phyloP scores from a whole-genome alignment of 257 asterid genomes.

The Jaltomata sinuosa region DNA sequence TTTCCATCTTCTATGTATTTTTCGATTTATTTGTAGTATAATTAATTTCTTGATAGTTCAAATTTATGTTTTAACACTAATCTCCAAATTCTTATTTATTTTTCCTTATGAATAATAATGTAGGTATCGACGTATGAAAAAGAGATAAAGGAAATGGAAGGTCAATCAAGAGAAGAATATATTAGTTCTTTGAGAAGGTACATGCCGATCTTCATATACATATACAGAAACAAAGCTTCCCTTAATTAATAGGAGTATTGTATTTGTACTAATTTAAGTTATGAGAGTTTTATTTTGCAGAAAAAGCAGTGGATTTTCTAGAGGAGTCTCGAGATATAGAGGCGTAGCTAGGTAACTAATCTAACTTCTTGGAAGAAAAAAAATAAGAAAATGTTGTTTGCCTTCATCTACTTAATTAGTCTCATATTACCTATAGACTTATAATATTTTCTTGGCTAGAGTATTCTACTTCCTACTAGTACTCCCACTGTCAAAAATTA shows the following conservation, averaged over 20 bases:
- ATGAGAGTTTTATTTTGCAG: slow-evolving; percentile 12
- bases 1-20: neutral
- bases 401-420: neutral
- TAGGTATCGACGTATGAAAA: slow-evolving; percentile 53
- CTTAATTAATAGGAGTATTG: too few species aligned
- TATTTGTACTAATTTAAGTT: neutral
- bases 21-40: neutral
- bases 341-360: slow-evolving; percentile 73
- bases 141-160: slow-evolving; percentile 79
- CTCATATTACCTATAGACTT: too few species aligned
- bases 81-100: neutral
- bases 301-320: slow-evolving; percentile 76
- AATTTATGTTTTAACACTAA: neutral
- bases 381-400: neutral
- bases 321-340: slow-evolving; percentile 81
- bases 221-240: too few species aligned
- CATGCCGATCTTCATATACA: neutral
- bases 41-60: neutral
- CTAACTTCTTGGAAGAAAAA: neutral
- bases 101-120: neutral
- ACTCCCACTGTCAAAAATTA: too few species aligned
- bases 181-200: slow-evolving; percentile 90
- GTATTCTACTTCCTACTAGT: too few species aligned
- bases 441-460: too few species aligned
- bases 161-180: slow-evolving; percentile 79